Conservation (phyloP, 805 yeast genomes). For the Lachancea waltii region DNA sequence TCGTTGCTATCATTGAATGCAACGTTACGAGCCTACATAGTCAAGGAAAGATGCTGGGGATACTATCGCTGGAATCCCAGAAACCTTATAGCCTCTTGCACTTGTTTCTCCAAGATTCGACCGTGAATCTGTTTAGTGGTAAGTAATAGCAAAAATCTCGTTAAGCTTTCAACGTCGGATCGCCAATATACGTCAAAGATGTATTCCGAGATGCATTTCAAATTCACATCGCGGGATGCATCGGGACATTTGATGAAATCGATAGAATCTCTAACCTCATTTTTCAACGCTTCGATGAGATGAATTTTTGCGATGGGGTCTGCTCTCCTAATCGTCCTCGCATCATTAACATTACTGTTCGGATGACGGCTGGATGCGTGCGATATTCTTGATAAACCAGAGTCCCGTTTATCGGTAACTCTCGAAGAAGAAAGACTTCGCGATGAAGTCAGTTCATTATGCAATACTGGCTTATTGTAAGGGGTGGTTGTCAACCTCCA, state of each 20-base stretch:
- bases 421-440: too few species aligned
- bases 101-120: slow-evolving; percentile 22
- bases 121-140: slow-evolving; percentile 22
- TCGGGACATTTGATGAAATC: slow-evolving; percentile 31
- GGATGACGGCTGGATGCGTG: too few species aligned
- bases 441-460: not conserved
- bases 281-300: slow-evolving; percentile 22
- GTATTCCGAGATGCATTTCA: slow-evolving; percentile 31
- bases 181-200: slow-evolving; percentile 34
- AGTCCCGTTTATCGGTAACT: too few species aligned
- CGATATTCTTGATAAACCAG: too few species aligned
- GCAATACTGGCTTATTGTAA: not conserved
- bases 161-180: slow-evolving; percentile 22
- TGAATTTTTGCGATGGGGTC: slow-evolving; percentile 8
- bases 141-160: slow-evolving; percentile 18
- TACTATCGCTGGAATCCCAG: slow-evolving; percentile 20
- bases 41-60: not conserved
- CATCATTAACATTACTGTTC: too few species aligned
- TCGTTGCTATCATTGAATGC: too few species aligned
- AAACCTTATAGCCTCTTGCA: slow-evolving; percentile 22
- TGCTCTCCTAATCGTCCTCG: not conserved
- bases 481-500: slow-evolving; percentile 14
- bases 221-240: slow-evolving; percentile 31
- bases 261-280: slow-evolving; percentile 27
- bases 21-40: too few species aligned